A percentile compares a stretch with the other conserved stretches of the same genome.
Evolutionary conservation across 352 stramenopile species (phyloP).

Genomic region (Pythium insidiosum): DNA sequence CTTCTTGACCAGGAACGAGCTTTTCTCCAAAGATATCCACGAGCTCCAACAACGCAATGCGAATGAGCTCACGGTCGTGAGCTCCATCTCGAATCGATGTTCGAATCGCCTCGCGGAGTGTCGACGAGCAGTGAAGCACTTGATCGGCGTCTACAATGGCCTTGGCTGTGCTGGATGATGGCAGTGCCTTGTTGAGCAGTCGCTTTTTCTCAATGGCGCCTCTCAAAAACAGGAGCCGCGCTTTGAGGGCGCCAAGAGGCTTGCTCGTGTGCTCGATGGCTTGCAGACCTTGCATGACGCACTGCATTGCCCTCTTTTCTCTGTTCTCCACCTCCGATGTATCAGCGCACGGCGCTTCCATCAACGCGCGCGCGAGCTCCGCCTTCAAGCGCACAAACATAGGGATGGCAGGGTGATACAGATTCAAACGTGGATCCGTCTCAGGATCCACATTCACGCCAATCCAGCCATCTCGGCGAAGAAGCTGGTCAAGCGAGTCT

Average conservation of each 20-base stretch:
- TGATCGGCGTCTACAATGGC: neutral
- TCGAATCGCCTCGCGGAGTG: constrained; percentile 9
- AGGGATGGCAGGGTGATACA: constrained; percentile 45
- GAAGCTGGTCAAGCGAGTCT: constrained; percentile 25
- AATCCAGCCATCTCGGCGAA: constrained; percentile 57
- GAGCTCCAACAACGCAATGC: constrained; percentile 47
- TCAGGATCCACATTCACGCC: constrained; percentile 15
- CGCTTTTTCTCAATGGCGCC: constrained; percentile 42
- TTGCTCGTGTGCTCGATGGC: constrained; percentile 31
- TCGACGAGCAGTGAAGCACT: neutral
- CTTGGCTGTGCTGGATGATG: neutral
- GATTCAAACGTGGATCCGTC: constrained; percentile 26
- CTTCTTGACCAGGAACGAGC: constrained; percentile 25
- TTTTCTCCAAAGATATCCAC: constrained; percentile 51
- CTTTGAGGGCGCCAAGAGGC: constrained; percentile 28
- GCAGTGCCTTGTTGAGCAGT: constrained; percentile 9
- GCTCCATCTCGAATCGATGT: constrained; percentile 33
- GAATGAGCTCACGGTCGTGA: constrained; percentile 50
- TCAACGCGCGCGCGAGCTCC: constrained; percentile 36
- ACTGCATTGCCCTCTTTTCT: constrained; percentile 11
- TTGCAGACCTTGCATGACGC: constrained; percentile 29
- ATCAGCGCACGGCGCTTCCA: constrained; percentile 22
- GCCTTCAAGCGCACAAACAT: constrained; percentile 43
- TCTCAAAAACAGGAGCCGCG: constrained; percentile 43
- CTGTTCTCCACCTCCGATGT: neutral